Percentiles rank a stretch among this genome's conserved stretches.
Conservation (phyloP, 2,329 filamentous ascomycete species). For the Salinomyces thailandicus region DNA sequence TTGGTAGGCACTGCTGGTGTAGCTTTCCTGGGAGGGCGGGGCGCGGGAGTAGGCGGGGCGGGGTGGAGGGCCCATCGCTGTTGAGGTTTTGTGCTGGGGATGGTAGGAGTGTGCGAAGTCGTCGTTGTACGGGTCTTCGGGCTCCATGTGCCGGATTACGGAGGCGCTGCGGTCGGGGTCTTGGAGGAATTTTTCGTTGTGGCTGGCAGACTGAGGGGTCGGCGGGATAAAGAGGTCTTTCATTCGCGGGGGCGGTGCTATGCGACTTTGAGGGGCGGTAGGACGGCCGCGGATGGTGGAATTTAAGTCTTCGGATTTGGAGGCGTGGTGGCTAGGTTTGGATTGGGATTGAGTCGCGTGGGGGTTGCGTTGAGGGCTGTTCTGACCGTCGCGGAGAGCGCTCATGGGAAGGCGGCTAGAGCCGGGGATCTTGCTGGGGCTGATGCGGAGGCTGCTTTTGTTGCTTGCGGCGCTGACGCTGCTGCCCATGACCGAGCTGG, state of each 20-base stretch:
- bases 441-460: conserved; percentile 23
- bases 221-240: conserved; percentile 60
- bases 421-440: conserved; percentile 56
- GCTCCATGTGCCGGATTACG: conserved; percentile 50
- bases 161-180: conserved; percentile 44
- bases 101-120: conserved; percentile 12
- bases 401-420: conserved; percentile 52
- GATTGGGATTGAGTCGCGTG: conserved; percentile 22
- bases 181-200: conserved; percentile 25
- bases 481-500: conserved; percentile 23
- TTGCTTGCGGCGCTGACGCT: conserved; percentile 23
- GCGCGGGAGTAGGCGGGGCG: conserved; percentile 10
- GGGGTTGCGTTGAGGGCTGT: conserved; percentile 65
- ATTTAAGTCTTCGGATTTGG: conserved; percentile 30
- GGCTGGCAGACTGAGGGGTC: conserved; percentile 34
- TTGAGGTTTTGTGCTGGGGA: conserved; percentile 11
- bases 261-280: conserved; percentile 40
- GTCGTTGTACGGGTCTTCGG: conserved; percentile 83
- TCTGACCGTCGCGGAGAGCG: conserved; percentile 59
- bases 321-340: conserved; percentile 21
- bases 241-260: conserved; percentile 75
- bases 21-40: conserved; percentile 9
- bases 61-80: conserved; percentile 18
- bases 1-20: conserved; percentile 7
- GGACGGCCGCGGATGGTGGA: conserved; percentile 27